These are phyloP conservation scores for Bruguiera sexangula DNA, from an alignment of 345 rosid species.

Conservation along the genomic window DNA sequence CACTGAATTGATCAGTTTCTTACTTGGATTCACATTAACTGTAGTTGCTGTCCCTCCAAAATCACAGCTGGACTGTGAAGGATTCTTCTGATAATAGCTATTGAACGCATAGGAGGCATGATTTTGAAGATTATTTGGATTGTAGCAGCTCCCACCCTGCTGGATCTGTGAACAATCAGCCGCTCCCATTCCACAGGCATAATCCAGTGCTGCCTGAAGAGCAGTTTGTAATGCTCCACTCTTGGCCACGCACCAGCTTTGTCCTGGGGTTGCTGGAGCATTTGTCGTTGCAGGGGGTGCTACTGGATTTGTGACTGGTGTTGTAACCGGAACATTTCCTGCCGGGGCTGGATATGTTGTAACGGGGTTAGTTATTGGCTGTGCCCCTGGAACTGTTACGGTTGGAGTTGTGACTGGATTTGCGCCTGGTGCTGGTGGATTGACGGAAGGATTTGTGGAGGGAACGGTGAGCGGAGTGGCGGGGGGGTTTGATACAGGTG, in stretches of 20 bases:
- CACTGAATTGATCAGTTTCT: constrained; percentile 23
- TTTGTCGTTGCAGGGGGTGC: constrained; percentile 55
- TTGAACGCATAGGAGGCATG: constrained; percentile 96
- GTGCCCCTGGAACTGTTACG: constrained; percentile 45
- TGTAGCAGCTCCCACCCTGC: constrained; percentile 76
- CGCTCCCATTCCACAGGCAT: constrained; percentile 86
- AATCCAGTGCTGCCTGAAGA: constrained; percentile 77
- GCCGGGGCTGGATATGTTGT: constrained; percentile 60
- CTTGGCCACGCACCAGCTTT: constrained; percentile 89
- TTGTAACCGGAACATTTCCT: constrained; percentile 44
- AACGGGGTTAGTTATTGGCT: constrained; percentile 65
- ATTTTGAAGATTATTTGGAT: constrained; percentile 61
- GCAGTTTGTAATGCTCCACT: constrained; percentile 51
- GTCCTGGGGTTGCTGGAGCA: constrained; percentile 66
- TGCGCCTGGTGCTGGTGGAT: constrained; percentile 48
- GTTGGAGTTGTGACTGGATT: constrained; percentile 57
- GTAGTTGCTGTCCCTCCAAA: constrained; percentile 72
- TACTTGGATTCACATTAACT: constrained; percentile 77
- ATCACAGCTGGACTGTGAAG: constrained; percentile 72
- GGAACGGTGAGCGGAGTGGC: constrained; percentile 48
- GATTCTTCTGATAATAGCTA: constrained; percentile 86
- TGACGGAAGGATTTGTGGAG: constrained; percentile 35
- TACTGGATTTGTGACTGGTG: constrained; percentile 41
- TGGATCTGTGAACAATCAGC: constrained; percentile 89
- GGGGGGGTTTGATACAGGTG: constrained; percentile 28